These are phyloP conservation scores for Talaromyces sp. DNA, from an alignment of 2,329 filamentous ascomycete species.

Conservation along the genomic window DNA sequence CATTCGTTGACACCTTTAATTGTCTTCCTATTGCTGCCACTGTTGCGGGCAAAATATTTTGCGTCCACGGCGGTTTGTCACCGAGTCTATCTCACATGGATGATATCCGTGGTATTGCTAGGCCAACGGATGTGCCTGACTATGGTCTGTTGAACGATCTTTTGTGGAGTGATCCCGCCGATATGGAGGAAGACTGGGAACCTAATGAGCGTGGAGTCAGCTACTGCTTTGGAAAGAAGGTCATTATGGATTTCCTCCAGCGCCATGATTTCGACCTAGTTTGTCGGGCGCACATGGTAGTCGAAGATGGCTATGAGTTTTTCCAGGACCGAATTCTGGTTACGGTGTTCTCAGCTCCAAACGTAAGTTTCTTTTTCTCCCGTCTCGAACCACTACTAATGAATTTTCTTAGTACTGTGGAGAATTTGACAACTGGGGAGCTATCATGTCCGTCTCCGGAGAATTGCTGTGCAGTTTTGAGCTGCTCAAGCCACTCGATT, in stretches of 20 bases:
- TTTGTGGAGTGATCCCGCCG: constrained; percentile 94
- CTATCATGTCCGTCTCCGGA: constrained; percentile 93
- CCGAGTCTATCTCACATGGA: constrained; percentile 95
- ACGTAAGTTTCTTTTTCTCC: constrained; percentile 57
- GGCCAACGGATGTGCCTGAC: constrained; percentile 94
- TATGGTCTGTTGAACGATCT: constrained; percentile 93
- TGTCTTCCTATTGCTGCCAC: constrained; percentile 93
- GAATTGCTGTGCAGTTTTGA: constrained; percentile 97
- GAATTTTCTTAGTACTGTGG: constrained; percentile 70
- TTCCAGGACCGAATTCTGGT: constrained; percentile 93
- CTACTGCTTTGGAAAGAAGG: constrained; percentile 97
- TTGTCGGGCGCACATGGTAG: constrained; percentile 97
- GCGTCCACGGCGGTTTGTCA: constrained; percentile 90
- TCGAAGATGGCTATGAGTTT: constrained; percentile 98
- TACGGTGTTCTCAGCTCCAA: constrained; percentile 95
- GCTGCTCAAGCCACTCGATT: constrained; percentile 91
- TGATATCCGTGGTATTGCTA: constrained; percentile 91
- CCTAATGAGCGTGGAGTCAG: constrained; percentile 94
- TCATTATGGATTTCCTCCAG: constrained; percentile 92
- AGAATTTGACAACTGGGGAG: constrained; percentile 98
- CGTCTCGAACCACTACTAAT: constrained; percentile 18
- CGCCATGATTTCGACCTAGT: constrained; percentile 96
- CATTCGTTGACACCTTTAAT: constrained; percentile 95
- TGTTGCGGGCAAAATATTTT: constrained; percentile 95
- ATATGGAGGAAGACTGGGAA: constrained; percentile 98